Base-by-base conservation (phyloP, 495 filamentous ascomycete genomes). In the Penicillium bovifimosum region DNA sequence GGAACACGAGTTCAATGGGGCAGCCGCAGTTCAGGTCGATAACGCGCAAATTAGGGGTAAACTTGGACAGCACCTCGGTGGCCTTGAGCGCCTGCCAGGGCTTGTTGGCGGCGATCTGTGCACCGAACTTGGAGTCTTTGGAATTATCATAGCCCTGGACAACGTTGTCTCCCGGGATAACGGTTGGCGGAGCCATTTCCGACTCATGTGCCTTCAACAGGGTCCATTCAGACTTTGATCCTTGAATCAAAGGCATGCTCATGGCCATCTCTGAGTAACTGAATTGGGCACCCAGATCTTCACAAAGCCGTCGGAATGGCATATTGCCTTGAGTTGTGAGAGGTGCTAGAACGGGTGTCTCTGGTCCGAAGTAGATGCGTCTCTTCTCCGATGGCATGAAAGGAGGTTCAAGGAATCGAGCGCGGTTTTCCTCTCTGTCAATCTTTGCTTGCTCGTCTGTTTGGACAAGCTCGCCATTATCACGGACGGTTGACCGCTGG, bases 241-340 rank as follows among this genome's bases (percentile, higher is more conserved):
- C 93, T 67, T 96, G 90, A n/a, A 98, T 77, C 43, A 98, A 70
- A 10, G 91, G 90, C 59, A 95, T 68, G 33, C 90, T 83, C 83
- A 97, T 88, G 4, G 95, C 93, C 93, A 98, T 98, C 64, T 98
- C 93, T 0, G 93, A 97, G 73, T 96, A 97, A 3, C 92, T 98
- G 32, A 95, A 72, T 56, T 96, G 88, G 16, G 93, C 91, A 18
- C 93, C 95, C 16, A 96, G 80, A 45, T 86, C 84, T 0, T 85
- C 83, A 61, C 93, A 97, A n/a, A 98, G 81, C 45, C 95, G 81
- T 39, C 93, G 86, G 75, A 96, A 98, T 1, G 93, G 95, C 26
- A 97, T 73, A 59, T 98, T 98, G n/a, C 93, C 93, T 69, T 96
- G 93, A 2, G 93, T 98, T 0, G 93, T 88, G 42, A 88, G 68